Conservation (phyloP, 805 yeast genomes). For the Torulaspora franciscae region DNA sequence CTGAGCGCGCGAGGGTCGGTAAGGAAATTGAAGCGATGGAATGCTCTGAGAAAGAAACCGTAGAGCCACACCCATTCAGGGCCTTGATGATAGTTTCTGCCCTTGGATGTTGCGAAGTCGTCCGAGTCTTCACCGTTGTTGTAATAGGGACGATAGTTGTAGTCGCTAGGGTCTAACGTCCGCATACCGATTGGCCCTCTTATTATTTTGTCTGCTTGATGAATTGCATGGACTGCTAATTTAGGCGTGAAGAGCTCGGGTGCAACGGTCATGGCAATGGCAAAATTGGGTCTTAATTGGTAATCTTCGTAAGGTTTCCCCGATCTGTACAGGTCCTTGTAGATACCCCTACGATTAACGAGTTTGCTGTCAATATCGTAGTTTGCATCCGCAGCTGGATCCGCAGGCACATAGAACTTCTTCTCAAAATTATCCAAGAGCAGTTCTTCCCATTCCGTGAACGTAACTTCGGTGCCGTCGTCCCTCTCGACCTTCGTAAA, state of each 20-base stretch:
- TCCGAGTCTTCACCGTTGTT: conserved; percentile 70
- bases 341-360: conserved; percentile 87
- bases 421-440: conserved; percentile 72
- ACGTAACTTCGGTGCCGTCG: conserved; percentile 52
- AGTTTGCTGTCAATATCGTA: conserved; percentile 59
- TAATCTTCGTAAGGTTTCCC: conserved; percentile 92
- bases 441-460: conserved; percentile 68
- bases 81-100: conserved; percentile 96
- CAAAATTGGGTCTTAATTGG: conserved; percentile 85
- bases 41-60: conserved; percentile 85
- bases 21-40: conserved; percentile 46
- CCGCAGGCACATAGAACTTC: conserved; percentile 68
- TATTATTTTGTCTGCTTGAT: conserved; percentile 63
- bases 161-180: conserved; percentile 88
- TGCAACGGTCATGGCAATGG: conserved; percentile 90
- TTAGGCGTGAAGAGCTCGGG: conserved; percentile 76
- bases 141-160: conserved; percentile 88
- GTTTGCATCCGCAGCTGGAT: conserved; percentile 53
- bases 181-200: conserved; percentile 91
- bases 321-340: conserved; percentile 76
- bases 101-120: conserved; percentile 90
- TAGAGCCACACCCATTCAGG: conserved; percentile 97
- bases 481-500: conserved; percentile 53
- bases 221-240: conserved; percentile 60
- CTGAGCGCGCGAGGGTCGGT: conserved; percentile 37